Evolutionary conservation across 2,329 filamentous ascomycete species (phyloP), one percentile per base, ranked within the genome.

Genomic region (Fusarium goolgardi): DNA sequence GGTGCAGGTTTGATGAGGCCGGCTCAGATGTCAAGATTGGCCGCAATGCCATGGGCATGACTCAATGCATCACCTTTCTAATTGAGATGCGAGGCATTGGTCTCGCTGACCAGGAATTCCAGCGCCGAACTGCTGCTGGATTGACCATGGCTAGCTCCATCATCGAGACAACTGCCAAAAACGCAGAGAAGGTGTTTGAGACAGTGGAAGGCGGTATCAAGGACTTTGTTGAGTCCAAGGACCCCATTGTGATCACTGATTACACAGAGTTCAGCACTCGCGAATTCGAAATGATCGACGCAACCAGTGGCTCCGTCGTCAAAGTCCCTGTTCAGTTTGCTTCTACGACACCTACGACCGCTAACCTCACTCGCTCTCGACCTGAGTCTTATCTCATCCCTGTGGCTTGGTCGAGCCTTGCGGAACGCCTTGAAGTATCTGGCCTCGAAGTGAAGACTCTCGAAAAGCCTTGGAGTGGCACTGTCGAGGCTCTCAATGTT

Each of bases 341-440:
- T n/a, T 74, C 75, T 32, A 73, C 73, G 9, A 78, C 76, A 1
- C 75, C 73, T 0, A 65, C 67, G 0, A 59, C 61, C 0, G 73
- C 76, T 3, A 76, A 75, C 50, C 55, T 78, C 1, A 78, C 76
- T 2, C 75, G 76, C 1, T 40, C 71, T n/a, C 69, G 76, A 0
- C 76, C 76, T 0, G 73, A 76, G 34, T 71, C 75, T 0, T 78
- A 78, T 41, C 59, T 78, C 12, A 74, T 78, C 21, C 74, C 75
- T 2, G 53, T 59, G 1, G 75, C 69, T 2, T 78, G 76, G 76
- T 41, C 59, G 0, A 74, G 74, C 12, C 46, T 77, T 1, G 75
- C 71, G 0, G 72, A 76, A 41, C 70, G 75, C 1, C 71, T 78
- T 1, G 60, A 66, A 1, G 45, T 65, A 3, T 59, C 70, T 1